Conservation (phyloP, 768 basidiomycete species). For the Brasilioporus rufonigricans region DNA sequence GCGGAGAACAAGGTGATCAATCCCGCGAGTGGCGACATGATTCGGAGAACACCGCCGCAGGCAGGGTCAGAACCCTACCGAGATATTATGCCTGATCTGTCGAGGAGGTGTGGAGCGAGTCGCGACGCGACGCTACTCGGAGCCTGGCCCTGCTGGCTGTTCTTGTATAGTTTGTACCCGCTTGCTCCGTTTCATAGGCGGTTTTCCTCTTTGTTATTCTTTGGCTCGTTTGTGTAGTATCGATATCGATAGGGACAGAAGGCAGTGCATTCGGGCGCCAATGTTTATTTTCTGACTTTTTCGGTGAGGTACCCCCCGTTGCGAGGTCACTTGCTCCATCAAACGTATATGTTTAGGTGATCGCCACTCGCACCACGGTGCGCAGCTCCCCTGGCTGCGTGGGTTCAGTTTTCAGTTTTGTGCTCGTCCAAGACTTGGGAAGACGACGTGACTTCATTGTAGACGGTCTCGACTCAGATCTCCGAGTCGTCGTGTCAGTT, state of each 20-base stretch:
- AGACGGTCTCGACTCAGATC: too few species aligned
- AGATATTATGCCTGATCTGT: constrained; percentile 14
- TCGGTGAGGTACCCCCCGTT: not conserved
- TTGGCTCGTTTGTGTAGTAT: not conserved
- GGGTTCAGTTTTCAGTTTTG: too few species aligned
- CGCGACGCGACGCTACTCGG: constrained; percentile 2
- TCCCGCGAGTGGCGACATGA: constrained; percentile 7
- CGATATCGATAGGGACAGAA: not conserved
- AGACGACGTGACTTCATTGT: too few species aligned
- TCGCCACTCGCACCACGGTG: not conserved
- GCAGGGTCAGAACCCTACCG: not conserved
- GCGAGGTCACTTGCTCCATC: not conserved
- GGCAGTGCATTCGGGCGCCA: not conserved
- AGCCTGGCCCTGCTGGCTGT: constrained; percentile 12
- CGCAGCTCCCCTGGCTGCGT: not conserved
- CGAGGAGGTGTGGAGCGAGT: constrained; percentile 16
- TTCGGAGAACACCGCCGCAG: not conserved
- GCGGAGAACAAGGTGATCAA: not conserved
- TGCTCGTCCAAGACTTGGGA: too few species aligned
- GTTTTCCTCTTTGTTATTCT: not conserved
- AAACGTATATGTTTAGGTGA: not conserved
- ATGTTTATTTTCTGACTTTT: constrained; percentile 6
- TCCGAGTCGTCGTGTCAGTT: too few species aligned
- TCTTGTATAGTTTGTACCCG: constrained; percentile 7
- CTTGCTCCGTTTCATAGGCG: not conserved